A percentile compares a stretch with the other conserved stretches of the same genome.
These are phyloP conservation scores for Dendrobium catenatum DNA, from an alignment of 106 monocot genomes.

Conservation along the genomic window DNA sequence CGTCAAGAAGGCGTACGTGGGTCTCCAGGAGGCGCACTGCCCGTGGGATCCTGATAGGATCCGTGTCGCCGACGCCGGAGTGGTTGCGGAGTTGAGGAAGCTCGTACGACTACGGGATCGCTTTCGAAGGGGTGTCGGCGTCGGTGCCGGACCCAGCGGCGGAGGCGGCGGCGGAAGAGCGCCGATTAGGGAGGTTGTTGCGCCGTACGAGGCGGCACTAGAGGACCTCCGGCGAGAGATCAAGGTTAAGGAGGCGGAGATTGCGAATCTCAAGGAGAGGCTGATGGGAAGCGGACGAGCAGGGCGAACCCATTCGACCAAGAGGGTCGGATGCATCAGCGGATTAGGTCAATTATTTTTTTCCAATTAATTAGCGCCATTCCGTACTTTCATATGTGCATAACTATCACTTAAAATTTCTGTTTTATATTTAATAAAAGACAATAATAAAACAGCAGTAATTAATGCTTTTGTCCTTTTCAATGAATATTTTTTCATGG, in stretches of 20 bases:
- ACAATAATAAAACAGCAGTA: no score
- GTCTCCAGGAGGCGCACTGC: constrained; percentile 69
- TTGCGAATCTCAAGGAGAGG: constrained; percentile 60
- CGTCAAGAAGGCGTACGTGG: constrained; percentile 61
- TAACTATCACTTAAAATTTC: no score
- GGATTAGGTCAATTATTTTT: constrained; percentile 14
- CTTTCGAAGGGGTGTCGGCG: constrained; percentile 32
- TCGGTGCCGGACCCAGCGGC: no score
- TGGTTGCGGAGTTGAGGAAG: constrained; percentile 63
- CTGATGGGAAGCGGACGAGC: constrained; percentile 8
- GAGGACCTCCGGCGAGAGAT: constrained; percentile 64
- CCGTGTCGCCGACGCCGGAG: constrained; percentile 58
- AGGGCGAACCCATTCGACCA: constrained; percentile 15
- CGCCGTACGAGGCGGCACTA: constrained; percentile 87
- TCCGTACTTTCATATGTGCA: no score
- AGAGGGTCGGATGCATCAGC: constrained; percentile 23
- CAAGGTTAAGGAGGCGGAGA: constrained; percentile 59
- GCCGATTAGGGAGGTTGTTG: constrained; percentile 55
- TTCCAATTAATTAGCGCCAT: neutral
- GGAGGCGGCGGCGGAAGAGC: constrained; percentile 10
- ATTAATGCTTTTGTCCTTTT: no score
- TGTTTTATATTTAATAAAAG: no score
- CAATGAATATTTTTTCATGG: no score
- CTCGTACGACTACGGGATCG: constrained; percentile 60
- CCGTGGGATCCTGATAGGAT: constrained; percentile 91